Evolutionary conservation across 305 asterid species (phyloP), one percentile per base, ranked within the genome.

Genomic region (Euphrasia arctica): DNA sequence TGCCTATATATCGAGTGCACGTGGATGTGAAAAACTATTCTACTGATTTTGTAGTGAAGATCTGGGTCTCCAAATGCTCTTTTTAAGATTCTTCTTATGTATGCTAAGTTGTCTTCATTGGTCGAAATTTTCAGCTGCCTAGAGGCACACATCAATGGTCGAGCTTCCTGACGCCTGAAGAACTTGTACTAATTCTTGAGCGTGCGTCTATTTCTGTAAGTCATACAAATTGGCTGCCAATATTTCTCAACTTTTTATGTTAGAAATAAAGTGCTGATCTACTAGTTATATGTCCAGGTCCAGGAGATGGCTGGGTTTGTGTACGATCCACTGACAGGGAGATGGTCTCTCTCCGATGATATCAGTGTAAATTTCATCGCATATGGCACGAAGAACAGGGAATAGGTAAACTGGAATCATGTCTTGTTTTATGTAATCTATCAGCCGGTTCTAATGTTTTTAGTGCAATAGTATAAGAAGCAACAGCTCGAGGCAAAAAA

Each of bases 61-160:
- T 9, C 11, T 54, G 27, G 12, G 56, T 15, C 54, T 36, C 18
- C n/a, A 13, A 54, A 41, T 2, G 28, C 28, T 4, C 15, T 28
- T 5, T 29, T 32, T 15, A 27, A 43, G 31, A 54, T 52, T 47
- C 18, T 12, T 34, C 54, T 2, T 51, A n/a, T n/a, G n/a, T 63
- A 54, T 13, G 15, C 27, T 15, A 2, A 14, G 12, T 56, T 45
- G 62, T 39, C 43, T 39, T 7, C 9, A 39, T 39, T 39, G 43
- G 43, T 39, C 65, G 32, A 71, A 65, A 36, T 22, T 73, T 55
- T 51, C 84, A 90, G 97, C 88, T 90, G 31, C 97, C 93, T 0
- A 71, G 36, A 58, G 96, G 96, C 63, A 90, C 97, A 45, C 97
- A 86, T 71, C 67, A 90, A 51, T 90, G 96, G 95, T 81, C 95